Percentiles rank a stretch among this genome's conserved stretches.
phyloP scores from a whole-genome alignment of 2,329 filamentous ascomycete genomes.

The Aspergillus intermedius region DNA sequence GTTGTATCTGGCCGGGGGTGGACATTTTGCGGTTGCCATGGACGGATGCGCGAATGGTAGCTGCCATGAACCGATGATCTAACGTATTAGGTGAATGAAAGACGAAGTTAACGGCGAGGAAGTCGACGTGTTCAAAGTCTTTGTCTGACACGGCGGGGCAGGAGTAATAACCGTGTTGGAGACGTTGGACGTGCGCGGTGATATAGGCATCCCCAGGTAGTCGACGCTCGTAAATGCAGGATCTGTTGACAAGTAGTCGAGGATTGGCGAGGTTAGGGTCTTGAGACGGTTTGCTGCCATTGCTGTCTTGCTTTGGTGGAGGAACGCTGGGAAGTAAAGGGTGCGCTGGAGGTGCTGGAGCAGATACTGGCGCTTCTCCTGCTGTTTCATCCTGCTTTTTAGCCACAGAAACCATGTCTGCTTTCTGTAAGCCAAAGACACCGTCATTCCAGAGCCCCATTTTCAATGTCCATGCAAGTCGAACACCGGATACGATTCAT shows the following conservation, averaged over 20 bases:
- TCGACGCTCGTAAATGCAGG: conserved; percentile 45
- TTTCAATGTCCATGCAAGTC: not conserved
- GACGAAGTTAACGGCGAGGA: conserved; percentile 45
- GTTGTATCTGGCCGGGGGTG: not conserved
- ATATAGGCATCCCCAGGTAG: conserved; percentile 45
- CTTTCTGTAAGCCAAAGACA: not conserved
- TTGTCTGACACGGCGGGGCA: conserved; percentile 38
- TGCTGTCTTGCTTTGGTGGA: not conserved
- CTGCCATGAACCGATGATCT: conserved; percentile 44
- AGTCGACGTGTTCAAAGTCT: conserved; percentile 40
- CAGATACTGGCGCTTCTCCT: not conserved
- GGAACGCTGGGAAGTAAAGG: not conserved
- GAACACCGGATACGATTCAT: not conserved
- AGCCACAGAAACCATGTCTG: not conserved
- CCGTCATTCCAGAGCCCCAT: not conserved
- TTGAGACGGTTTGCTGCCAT: not conserved
- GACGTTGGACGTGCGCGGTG: conserved; percentile 45
- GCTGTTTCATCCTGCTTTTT: not conserved
- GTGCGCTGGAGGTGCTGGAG: not conserved
- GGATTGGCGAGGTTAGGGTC: conserved; percentile 35
- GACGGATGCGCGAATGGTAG: conserved; percentile 37
- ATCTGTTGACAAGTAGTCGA: conserved; percentile 31
- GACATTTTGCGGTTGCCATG: conserved; percentile 4
- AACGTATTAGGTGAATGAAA: conserved; percentile 41
- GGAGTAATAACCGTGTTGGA: conserved; percentile 45